Base-by-base conservation (phyloP, 352 stramenopile genomes). In the Phytophthora fragariae region DNA sequence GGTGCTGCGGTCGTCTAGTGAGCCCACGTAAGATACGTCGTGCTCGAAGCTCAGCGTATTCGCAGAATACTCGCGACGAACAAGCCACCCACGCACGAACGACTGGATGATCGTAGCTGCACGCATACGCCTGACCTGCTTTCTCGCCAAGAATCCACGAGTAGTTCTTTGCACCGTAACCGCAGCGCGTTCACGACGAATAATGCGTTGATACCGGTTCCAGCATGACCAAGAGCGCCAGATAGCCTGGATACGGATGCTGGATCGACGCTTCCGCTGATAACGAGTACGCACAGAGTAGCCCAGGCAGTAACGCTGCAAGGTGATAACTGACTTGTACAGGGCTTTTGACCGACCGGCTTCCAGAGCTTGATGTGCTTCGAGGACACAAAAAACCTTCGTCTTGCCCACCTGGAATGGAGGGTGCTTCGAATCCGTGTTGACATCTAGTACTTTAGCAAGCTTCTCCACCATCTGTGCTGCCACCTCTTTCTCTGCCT, bases 31-130 rank as follows among this genome's bases (percentile, higher is more conserved):
- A 5, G 87, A 94, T 11, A 93, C 86, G 50, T 93, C 86, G 17
- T 87, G 83, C 14, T 92, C 85, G 31, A 94, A 93, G 60, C 88
- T 94, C 54, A 94, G 60, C 1, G 88, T 95, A 67, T 93, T 94
- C 0, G 85, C 86, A 8, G 85, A 92, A 60, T 89, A 88, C 55
- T 93, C 86, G 3, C 88, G 86, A 57, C 88, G 82, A 33, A 95
- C 88, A 31, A 95, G 79, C 88, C 88, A 96, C 15, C 89, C 86
- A 65, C 89, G 86, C 19, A 95, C 84, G 62, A 91, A 93, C 15
- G 86, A 92, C 70, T 96, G 89, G 54, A 97, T 90, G 9, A 83
- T 68, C 8, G 85, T 89, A 4, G 68, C 80, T 1, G 86, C 80
- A 54, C 83, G 83, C 17, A 82, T 73, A 12, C 69, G 73, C 50